Base-by-base conservation (phyloP, 2,329 filamentous ascomycete species). In the Pseudocercospora vitis region DNA sequence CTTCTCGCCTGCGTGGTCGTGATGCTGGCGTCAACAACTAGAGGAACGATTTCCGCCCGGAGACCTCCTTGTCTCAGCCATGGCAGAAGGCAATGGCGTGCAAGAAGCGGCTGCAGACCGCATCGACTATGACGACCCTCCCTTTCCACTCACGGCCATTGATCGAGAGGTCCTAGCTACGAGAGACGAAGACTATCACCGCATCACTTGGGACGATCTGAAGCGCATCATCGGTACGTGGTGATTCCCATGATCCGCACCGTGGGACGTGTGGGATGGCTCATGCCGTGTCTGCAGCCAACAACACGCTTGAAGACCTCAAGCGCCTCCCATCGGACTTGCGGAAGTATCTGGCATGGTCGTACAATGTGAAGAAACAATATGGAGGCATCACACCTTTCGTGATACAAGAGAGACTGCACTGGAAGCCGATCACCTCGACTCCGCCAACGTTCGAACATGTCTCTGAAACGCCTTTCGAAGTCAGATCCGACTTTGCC, bases 291-390 rank as follows among this genome's bases (percentile, higher is more conserved):
- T 28, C 14, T 24, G 33, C 52, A 68, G 68, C 72, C 14, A 71
- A 73, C 31, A 80, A 82, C 63, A 73, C 77, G 54, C 79, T 85
- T 51, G 77, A 78, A 55, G 70, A 77, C 28, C 72, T 85, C 8
- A 82, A 80, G 64, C 79, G 83, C 59, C 78, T 76, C 67, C 83
- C 83, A 18, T 82, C 79, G 57, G 78, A 82, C 59, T 72, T 84
- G 12, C 74, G 75, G 65, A 77, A 78, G 49, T 86, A 86, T 63
- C 74, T 84, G n/a, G 73, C 74, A 26, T 86, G 82, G 82, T 78
- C 78, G 2, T 70, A 71, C 33, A 70, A 77, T 29, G 80, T 76
- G 33, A 83, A 83, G 61, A 65, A 69, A n/a, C 64, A 74, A 32
- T 82, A 82, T 65, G 81, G 81, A 47, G 75, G 75, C 32, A 79